A percentile compares a stretch with the other conserved stretches of the same genome.
These are phyloP conservation scores for Colletotrichum lindemuthianum DNA, from an alignment of 2,329 filamentous ascomycete genomes.

Conservation along the genomic window DNA sequence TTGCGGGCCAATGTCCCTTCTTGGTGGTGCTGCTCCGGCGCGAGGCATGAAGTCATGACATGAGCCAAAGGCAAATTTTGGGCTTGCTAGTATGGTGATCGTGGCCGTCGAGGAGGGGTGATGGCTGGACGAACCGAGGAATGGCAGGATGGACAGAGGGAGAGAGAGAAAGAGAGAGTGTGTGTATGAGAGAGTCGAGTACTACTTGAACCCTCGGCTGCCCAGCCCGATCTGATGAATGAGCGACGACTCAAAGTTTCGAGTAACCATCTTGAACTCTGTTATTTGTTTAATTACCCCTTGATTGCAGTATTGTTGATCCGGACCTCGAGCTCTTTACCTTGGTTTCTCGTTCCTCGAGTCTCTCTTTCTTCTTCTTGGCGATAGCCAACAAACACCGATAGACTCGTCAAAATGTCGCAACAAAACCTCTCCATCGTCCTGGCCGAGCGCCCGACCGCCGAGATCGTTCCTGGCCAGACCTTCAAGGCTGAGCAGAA, in stretches of 20 bases:
- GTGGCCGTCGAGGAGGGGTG: slow-evolving; percentile 3
- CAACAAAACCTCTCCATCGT: slow-evolving; percentile 61
- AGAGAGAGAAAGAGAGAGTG: no score
- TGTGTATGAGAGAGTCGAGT: no score
- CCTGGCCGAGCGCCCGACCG: slow-evolving; percentile 71
- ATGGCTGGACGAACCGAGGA: no score
- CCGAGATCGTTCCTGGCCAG: slow-evolving; percentile 69
- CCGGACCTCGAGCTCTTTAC: no score
- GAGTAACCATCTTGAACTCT: neutral
- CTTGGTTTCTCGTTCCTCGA: no score
- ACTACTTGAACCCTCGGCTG: slow-evolving; percentile 6
- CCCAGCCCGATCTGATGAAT: neutral
- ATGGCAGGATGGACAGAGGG: no score
- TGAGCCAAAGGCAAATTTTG: slow-evolving; percentile 18
- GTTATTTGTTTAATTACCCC: slow-evolving; percentile 3
- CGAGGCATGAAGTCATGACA: slow-evolving; percentile 34
- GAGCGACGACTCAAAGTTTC: neutral
- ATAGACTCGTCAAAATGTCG: slow-evolving; percentile 47
- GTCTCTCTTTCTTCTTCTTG: neutral
- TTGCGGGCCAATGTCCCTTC: slow-evolving; percentile 29
- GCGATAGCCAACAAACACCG: neutral
- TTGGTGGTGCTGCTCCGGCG: slow-evolving; percentile 30
- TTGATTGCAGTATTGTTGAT: neutral
- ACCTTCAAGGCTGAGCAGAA: slow-evolving; percentile 68
- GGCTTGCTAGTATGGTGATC: no score